Percentiles rank a stretch among this genome's conserved stretches.
Conservation (phyloP, 208 protist genomes). For the Wallacemonas sp. region DNA sequence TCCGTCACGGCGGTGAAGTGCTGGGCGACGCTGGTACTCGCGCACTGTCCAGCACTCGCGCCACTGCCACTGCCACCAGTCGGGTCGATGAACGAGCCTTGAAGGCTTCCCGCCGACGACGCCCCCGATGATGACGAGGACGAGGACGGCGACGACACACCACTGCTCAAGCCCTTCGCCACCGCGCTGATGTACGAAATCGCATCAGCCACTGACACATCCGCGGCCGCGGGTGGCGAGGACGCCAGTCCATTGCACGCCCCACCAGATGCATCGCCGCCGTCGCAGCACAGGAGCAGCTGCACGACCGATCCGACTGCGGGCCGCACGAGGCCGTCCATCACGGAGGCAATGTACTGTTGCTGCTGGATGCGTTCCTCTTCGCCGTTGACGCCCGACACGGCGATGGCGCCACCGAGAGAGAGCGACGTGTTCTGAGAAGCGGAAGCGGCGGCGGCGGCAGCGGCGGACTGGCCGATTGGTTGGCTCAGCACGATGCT, state of each 20-base stretch:
- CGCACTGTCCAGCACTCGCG: neutral
- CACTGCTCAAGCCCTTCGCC: constrained; percentile 33
- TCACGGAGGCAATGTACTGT: constrained; percentile 5
- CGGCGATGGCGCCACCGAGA: too few species aligned
- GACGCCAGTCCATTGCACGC: constrained; percentile 1
- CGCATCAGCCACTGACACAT: constrained; percentile 37
- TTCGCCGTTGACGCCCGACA: too few species aligned
- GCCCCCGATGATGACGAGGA: neutral
- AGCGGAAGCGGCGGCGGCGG: constrained; percentile 2
- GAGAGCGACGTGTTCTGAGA: constrained; percentile 6
- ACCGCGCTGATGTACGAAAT: constrained; percentile 61
- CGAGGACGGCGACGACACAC: neutral
- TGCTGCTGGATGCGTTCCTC: too few species aligned
- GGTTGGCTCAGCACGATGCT: constrained; percentile 26
- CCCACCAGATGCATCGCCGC: neutral
- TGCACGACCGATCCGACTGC: constrained; percentile 23
- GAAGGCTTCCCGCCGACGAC: too few species aligned
- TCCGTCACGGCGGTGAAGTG: constrained; percentile 44
- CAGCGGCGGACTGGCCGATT: constrained; percentile 2
- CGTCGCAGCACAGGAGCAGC: constrained; percentile 2
- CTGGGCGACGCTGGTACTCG: constrained; percentile 19
- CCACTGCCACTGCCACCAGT: too few species aligned
- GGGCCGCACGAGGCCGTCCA: constrained; percentile 20
- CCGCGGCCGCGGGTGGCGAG: constrained; percentile 12
- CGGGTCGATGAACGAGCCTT: too few species aligned